phyloP scores from a whole-genome alignment of 495 filamentous ascomycete genomes.

The Baudoinia panamericana region DNA sequence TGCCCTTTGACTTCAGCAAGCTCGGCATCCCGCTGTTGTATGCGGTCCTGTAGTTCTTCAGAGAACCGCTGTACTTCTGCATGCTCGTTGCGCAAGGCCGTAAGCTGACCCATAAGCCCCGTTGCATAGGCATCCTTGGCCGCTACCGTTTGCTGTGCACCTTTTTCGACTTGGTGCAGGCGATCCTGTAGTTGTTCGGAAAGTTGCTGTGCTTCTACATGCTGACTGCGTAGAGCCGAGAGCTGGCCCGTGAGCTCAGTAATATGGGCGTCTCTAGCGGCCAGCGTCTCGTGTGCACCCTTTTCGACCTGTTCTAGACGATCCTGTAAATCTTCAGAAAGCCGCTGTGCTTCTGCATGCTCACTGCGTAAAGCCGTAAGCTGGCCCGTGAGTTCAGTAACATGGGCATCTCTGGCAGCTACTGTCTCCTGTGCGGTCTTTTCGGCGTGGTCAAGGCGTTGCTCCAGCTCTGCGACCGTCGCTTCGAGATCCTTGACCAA shows the following conservation, averaged over 20 bases:
- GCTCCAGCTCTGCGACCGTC: slow-evolving; percentile 3
- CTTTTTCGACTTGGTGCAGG: background rate
- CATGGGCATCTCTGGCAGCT: slow-evolving; percentile 2
- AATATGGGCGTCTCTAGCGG: background rate
- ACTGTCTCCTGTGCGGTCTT: background rate
- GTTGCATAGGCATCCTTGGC: background rate
- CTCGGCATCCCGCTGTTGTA: background rate
- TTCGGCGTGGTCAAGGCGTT: background rate
- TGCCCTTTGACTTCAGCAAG: background rate
- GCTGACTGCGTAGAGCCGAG: background rate
- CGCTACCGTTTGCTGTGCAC: background rate
- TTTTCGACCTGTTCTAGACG: background rate
- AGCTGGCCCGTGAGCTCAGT: slow-evolving; percentile 1
- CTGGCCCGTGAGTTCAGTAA: slow-evolving; percentile 3
- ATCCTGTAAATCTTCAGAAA: slow-evolving; percentile 42
- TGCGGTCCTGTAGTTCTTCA: slow-evolving; percentile 1
- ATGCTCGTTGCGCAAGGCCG: background rate
- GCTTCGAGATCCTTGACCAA: slow-evolving; percentile 2
- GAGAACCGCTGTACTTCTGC: too few relatives aligned
- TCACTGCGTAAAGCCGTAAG: slow-evolving; percentile 28
- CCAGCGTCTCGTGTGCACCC: background rate
- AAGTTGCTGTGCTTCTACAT: too few relatives aligned
- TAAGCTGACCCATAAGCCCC: too few relatives aligned
- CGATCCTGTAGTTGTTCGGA: background rate
- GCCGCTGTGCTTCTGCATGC: slow-evolving; percentile 33